phyloP scores from a whole-genome alignment of 768 basidiomycete species.

The Hericium coralloides region DNA sequence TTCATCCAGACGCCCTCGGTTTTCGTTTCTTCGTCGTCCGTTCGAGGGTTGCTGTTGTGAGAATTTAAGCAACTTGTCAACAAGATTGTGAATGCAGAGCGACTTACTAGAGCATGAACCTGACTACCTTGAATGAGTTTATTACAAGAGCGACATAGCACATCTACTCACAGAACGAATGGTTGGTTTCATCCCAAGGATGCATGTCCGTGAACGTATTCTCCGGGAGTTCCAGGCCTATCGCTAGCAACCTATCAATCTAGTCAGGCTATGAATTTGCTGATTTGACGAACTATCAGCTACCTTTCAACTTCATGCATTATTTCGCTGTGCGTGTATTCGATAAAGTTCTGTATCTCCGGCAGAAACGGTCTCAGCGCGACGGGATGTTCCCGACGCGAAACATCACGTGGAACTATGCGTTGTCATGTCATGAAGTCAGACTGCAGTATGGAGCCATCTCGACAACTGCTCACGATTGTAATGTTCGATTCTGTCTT shows the following conservation, averaged over 20 bases:
- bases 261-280: too few species aligned
- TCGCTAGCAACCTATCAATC: conserved; percentile 33
- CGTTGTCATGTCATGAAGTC: neutral
- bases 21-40: conserved; percentile 23
- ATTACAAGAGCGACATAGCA: neutral
- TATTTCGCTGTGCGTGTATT: conserved; percentile 43
- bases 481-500: conserved; percentile 57
- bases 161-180: conserved; percentile 12
- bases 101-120: conserved; percentile 61
- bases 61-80: neutral
- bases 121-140: conserved; percentile 26
- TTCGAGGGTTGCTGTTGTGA: conserved; percentile 22
- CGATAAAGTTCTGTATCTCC: conserved; percentile 41
- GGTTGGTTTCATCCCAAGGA: conserved; percentile 25
- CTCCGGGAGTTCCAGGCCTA: conserved; percentile 46
- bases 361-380: conserved; percentile 41
- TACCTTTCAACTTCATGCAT: conserved; percentile 25
- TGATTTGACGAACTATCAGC: neutral
- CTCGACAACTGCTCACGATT: conserved; percentile 33
- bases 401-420: conserved; percentile 42
- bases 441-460: neutral
- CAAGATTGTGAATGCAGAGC: neutral
- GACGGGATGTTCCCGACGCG: conserved; percentile 40
- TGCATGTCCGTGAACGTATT: conserved; percentile 41
- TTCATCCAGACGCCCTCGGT: conserved; percentile 28